phyloP scores from a whole-genome alignment of 2,329 filamentous ascomycete species.

The Colletotrichum acutatum region DNA sequence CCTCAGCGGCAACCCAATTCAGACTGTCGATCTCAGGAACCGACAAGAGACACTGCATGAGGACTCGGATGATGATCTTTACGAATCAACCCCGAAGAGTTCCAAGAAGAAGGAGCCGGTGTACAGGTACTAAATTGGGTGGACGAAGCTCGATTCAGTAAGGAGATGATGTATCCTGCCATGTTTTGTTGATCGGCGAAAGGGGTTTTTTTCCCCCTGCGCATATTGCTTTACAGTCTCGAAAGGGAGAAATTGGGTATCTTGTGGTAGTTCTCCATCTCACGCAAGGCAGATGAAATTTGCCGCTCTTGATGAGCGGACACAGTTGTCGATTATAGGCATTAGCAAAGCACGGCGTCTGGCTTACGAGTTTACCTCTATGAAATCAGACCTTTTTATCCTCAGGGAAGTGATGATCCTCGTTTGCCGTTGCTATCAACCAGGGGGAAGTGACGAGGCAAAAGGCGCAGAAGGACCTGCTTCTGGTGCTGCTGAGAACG shows the following conservation, averaged over 20 bases:
- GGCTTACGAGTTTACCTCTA: slow-evolving; percentile 6
- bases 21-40: slow-evolving; percentile 32
- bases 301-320: neutral
- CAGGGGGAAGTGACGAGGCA: too few species aligned
- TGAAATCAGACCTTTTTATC: neutral
- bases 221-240: neutral
- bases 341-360: slow-evolving; percentile 29
- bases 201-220: neutral
- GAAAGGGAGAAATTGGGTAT: neutral
- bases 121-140: slow-evolving; percentile 18
- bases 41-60: slow-evolving; percentile 30
- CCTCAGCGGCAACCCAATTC: slow-evolving; percentile 32
- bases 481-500: too few species aligned
- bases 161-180: neutral
- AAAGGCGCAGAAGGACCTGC: too few species aligned
- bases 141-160: neutral
- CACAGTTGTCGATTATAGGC: slow-evolving; percentile 12
- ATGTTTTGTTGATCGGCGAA: neutral
- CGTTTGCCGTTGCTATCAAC: too few species aligned
- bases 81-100: slow-evolving; percentile 47
- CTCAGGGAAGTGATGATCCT: neutral
- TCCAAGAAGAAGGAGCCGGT: slow-evolving; percentile 50
- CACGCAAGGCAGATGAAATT: neutral
- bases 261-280: neutral
- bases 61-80: slow-evolving; percentile 51